Evolutionary conservation across 352 stramenopile genomes (phyloP), one percentile per base, ranked within the genome.

Genomic region (Globisporangium lucens): DNA sequence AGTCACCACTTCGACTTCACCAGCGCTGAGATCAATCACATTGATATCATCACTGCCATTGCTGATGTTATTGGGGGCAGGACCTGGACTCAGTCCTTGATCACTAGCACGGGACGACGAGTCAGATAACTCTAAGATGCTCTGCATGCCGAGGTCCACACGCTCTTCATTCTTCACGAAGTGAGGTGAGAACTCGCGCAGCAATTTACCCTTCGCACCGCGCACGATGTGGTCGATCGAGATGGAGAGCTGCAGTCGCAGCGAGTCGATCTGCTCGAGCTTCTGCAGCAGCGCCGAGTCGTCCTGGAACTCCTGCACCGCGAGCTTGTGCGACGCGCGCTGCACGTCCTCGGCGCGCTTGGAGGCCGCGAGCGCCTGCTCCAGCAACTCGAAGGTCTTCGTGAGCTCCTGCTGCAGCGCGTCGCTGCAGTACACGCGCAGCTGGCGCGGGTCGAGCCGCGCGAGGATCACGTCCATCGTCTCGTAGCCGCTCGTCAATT

Each of bases 391-490:
- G 5, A 58, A 58, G 29, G 63, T 63, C 35, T 66, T 51, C 10
- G 20, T 27, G 15, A 73, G 68, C 68, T 73, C 68, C 27, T 69
- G 63, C 47, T 70, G 55, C 22, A 70, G 49, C 30, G 68, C 68
- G 41, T 73, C 68, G 46, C 55, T 49, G 56, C 68, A 73, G 63
- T 67, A 58, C 17, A 56, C 55, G 43, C 68, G 68, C 63, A 73
- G 63, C n/a, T 73, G 63, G 27, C 41, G 62, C 51, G 62, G 56
- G 12, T 70, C 68, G 20, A 73, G 63, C 2, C 68, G 63, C 47
- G 63, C 33, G 30, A 73, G 68, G 58, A 73, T 73, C 68, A 62
- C 68, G 51, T 73, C 63, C 68, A 73, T 73, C 43, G 46, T 61
- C 38, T 61, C 49, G n/a, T 24, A 20, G n/a, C 9, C 22, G 49